Base-by-base conservation (phyloP, 1,284 basidiomycete genomes). In the Ceratobasidium sp. region DNA sequence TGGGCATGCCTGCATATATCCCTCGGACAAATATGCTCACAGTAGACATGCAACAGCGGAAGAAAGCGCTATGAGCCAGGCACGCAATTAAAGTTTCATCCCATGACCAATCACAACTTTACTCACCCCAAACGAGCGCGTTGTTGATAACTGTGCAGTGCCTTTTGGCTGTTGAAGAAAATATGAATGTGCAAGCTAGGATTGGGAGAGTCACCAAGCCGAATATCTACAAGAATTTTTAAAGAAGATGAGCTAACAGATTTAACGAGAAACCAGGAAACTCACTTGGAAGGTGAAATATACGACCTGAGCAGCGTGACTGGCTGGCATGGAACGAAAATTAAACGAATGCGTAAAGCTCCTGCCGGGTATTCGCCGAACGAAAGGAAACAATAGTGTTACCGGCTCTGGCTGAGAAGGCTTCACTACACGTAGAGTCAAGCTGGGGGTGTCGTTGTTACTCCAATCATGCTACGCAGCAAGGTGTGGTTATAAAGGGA, bases 231-330 rank as follows among this genome's bases (percentile, higher is more conserved):
- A 15, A 57, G 7, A 3, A 12, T 5, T 23, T 38, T n/a, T 33
- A 26, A 10, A 40, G 17, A 7, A n/a, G 23, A 52, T n/a, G 28
- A 48, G 28, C 59, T 28, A 61, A 5, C 5, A 23, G 12, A 7
- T 54, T 9, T 20, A 68, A 48, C 26, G 13, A 12, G 1, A 46
- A 40, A 42, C 42, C 62, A 65, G 40, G 9, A 42, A 23, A 62
- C 70, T 61, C n/a, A 48, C 70, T 28, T 73, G 54, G 23, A 73
- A 46, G 20, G 70, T 73, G 42, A 73, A 73, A 59, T 61, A 73
- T 50, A 73, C 44, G 46, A 73, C 50, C 50, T 57, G 70, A 28
- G 70, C n/a, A 20, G 54, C 56, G 33, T 62, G 15, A 57, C 15
- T 46, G 40, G 50, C 33, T 3, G 54, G 54, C 70, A 73, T 73